A percentile compares a stretch with the other conserved stretches of the same genome.
Conservation (phyloP, 2,329 filamentous ascomycete genomes). For the Aspergillus melleus region DNA sequence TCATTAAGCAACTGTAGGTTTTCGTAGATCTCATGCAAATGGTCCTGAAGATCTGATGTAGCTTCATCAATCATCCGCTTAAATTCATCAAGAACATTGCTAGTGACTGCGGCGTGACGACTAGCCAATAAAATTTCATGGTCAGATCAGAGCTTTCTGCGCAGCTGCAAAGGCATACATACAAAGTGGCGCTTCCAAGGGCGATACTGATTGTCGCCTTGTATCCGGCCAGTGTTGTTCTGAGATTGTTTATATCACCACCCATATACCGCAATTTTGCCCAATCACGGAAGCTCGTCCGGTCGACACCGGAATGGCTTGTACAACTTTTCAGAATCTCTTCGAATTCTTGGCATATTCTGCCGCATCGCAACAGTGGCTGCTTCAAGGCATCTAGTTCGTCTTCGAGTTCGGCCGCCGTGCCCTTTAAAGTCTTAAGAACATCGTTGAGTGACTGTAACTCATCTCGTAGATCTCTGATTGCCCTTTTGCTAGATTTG, state of each 20-base stretch:
- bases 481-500: slow-evolving; percentile 17
- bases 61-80: slow-evolving; percentile 35
- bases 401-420: slow-evolving; percentile 13
- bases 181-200: slow-evolving; percentile 28
- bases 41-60: slow-evolving; percentile 36
- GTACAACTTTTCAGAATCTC: slow-evolving; percentile 18
- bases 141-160: not conserved
- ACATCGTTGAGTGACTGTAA: slow-evolving; percentile 17
- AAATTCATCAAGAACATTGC: slow-evolving; percentile 30
- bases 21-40: slow-evolving; percentile 31
- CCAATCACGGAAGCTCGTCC: slow-evolving; percentile 21
- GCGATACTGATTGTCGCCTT: slow-evolving; percentile 30
- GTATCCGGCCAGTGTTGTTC: slow-evolving; percentile 21
- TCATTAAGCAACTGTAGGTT: slow-evolving; percentile 23
- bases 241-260: slow-evolving; percentile 23
- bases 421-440: slow-evolving; percentile 15
- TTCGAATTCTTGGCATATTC: slow-evolving; percentile 21
- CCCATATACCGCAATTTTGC: slow-evolving; percentile 12
- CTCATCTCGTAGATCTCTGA: slow-evolving; percentile 22
- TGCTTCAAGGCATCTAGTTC: slow-evolving; percentile 21
- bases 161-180: slow-evolving; percentile 8
- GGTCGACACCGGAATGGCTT: slow-evolving; percentile 10
- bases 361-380: slow-evolving; percentile 22
- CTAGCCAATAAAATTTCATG: slow-evolving; percentile 10
- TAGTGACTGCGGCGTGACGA: slow-evolving; percentile 19